Conservation (phyloP, 352 stramenopile genomes). For the Pythium coloratum region DNA sequence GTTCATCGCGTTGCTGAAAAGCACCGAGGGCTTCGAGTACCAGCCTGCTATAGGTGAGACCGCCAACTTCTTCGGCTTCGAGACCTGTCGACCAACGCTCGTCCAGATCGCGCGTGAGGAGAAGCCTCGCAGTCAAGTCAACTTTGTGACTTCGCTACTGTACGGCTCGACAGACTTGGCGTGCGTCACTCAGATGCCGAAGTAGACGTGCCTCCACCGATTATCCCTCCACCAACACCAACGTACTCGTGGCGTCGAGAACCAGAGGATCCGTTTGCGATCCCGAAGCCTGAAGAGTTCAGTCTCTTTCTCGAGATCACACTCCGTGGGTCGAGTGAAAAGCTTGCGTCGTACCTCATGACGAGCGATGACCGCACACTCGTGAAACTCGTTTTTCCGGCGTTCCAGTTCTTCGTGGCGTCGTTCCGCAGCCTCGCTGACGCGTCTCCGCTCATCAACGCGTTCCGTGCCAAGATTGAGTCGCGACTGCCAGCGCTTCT, state of each 20-base stretch:
- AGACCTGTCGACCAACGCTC: not conserved
- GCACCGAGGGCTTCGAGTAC: not conserved
- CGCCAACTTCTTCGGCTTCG: slow-evolving; percentile 5
- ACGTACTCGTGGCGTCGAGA: not conserved
- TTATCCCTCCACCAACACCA: not conserved
- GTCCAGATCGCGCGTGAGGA: not conserved
- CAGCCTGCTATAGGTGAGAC: not conserved
- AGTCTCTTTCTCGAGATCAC: not conserved
- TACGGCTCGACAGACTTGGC: not conserved
- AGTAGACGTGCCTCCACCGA: not conserved
- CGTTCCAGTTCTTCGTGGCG: not conserved
- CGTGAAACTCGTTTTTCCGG: not conserved
- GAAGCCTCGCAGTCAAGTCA: not conserved
- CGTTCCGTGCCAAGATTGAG: not conserved
- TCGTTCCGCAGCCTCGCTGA: not conserved
- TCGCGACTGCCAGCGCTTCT: not conserved
- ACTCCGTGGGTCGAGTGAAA: not conserved
- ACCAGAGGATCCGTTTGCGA: not conserved
- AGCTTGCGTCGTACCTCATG: not conserved
- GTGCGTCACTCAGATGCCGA: not conserved
- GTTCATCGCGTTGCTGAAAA: not conserved
- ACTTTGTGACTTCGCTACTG: slow-evolving; percentile 8
- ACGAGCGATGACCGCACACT: not conserved
- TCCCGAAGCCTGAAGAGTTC: slow-evolving; percentile 2
- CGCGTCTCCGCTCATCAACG: not conserved